Percentiles rank a stretch among this genome's conserved stretches.
Conservation (phyloP, 768 basidiomycete species). For the Tulasnella sp. region DNA sequence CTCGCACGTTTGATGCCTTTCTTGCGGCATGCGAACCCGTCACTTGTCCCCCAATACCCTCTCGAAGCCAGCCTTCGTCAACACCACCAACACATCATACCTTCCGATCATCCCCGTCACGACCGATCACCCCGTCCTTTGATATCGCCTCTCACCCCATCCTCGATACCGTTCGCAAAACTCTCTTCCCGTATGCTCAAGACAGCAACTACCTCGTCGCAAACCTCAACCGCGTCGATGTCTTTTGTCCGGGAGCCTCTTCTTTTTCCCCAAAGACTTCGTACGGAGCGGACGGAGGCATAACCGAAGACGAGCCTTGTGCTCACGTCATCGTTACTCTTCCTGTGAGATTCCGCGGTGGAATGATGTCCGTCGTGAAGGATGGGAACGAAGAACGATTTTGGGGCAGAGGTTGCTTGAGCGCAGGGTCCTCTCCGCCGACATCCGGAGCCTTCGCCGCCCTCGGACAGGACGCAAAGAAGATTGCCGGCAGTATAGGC, state of each 20-base stretch:
- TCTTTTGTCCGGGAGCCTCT: slow-evolving; percentile 43
- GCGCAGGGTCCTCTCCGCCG: slow-evolving; percentile 15
- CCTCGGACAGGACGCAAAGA: background rate
- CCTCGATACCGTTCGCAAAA: slow-evolving; percentile 57
- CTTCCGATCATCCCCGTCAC: slow-evolving; percentile 43
- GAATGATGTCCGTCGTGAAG: slow-evolving; percentile 42
- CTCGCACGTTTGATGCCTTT: slow-evolving; percentile 14
- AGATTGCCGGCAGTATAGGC: slow-evolving; percentile 23
- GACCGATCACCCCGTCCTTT: slow-evolving; percentile 49
- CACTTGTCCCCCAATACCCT: background rate
- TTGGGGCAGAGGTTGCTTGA: slow-evolving; percentile 46
- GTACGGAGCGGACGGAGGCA: background rate
- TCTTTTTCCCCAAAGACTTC: slow-evolving; percentile 21
- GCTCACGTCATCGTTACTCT: slow-evolving; percentile 64
- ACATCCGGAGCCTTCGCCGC: background rate
- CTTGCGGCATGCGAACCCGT: slow-evolving; percentile 14
- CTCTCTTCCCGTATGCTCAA: slow-evolving; percentile 58
- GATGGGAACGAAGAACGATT: slow-evolving; percentile 51
- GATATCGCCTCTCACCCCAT: slow-evolving; percentile 75
- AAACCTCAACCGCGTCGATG: slow-evolving; percentile 55
- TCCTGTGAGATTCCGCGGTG: slow-evolving; percentile 62
- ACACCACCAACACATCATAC: slow-evolving; percentile 50
- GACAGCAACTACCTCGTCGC: slow-evolving; percentile 49
- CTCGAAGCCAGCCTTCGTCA: slow-evolving; percentile 7
- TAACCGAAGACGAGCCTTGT: slow-evolving; percentile 46